Base-by-base conservation (phyloP, 108 stramenopile genomes). In the Pseudonitzschia pungens region DNA sequence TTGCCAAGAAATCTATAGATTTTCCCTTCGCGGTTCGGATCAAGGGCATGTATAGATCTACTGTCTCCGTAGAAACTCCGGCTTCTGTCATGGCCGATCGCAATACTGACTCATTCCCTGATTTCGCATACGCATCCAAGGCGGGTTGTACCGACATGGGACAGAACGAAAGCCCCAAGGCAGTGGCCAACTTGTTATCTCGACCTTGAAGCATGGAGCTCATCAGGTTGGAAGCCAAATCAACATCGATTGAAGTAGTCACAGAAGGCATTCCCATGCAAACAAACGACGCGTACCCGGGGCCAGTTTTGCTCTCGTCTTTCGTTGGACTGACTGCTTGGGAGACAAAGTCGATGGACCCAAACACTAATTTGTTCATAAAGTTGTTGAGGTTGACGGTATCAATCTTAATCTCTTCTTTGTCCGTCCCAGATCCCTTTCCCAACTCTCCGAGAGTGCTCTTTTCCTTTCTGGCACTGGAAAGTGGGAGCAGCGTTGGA, bases 341-440 rank as follows among this genome's bases (percentile, higher is more conserved):
- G 27, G 77, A 68, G 11, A 83, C 77, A 28, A 79, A 77, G 33
- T 81, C 77, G 29, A 90, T 84, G 28, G 80, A 73, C 9, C 92
- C 92, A 68, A 87, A 88, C 9, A 93, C 90, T 28, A 78, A 81
- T 78, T 89, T 93, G 66, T 93, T 89, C 74, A 90, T 80, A 27
- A 89, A 78, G 65, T 93, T 93, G 71, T 93, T 93, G 36, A 93
- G 71, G 69, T 87, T 93, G 56, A 91, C 24, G 0, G 71, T 75
- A 65, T 93, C 92, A 26, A 80, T 77, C 54, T 87, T 53, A 50
- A 83, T 74, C 12, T 79, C 84, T 43, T 70, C 69, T 67, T 93
- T 93, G 59, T 80, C 54, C 8, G 90, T 93, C 10, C 92, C 90
- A 0, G 58, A 77, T 0, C 92, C 90, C 59, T 72, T 82, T n/a